A percentile compares a stretch with the other conserved stretches of the same genome.
Conservation (phyloP, 2,329 filamentous ascomycete species). For the Claviceps pazoutovae region DNA sequence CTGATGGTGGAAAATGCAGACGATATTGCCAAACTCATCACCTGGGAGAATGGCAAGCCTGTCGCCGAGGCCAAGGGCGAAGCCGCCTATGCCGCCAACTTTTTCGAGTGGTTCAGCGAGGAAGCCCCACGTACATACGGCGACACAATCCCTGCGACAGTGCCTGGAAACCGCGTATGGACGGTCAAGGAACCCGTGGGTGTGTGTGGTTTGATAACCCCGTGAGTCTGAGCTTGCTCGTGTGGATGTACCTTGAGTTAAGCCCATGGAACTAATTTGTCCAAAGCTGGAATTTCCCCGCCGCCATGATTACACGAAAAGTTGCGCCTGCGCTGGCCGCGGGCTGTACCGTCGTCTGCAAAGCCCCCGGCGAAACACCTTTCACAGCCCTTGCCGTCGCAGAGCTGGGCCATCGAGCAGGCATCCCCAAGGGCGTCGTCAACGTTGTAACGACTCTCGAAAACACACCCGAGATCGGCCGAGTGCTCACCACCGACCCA, state of each 20-base stretch:
- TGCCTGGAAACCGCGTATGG: constrained; percentile 59
- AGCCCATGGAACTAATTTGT: not conserved
- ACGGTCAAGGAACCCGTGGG: constrained; percentile 76
- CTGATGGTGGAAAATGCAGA: constrained; percentile 65
- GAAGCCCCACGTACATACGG: constrained; percentile 64
- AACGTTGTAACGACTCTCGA: constrained; percentile 72
- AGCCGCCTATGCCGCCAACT: constrained; percentile 57
- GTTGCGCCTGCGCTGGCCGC: constrained; percentile 67
- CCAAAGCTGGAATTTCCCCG: constrained; percentile 69
- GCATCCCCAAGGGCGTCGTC: constrained; percentile 79
- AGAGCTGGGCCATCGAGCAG: constrained; percentile 73
- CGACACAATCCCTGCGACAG: constrained; percentile 56
- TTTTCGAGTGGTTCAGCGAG: constrained; percentile 71
- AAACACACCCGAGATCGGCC: constrained; percentile 70
- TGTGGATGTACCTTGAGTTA: no score
- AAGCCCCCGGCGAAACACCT: constrained; percentile 83
- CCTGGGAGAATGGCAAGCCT: constrained; percentile 84
- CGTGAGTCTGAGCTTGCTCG: constrained; percentile 23
- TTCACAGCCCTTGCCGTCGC: constrained; percentile 80
- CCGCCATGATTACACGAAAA: constrained; percentile 62
- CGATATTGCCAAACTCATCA: constrained; percentile 70
- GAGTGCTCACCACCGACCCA: constrained; percentile 56
- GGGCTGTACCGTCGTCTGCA: constrained; percentile 89
- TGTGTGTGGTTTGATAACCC: constrained; percentile 70
- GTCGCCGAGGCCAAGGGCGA: constrained; percentile 61